Evolutionary conservation across 2,329 filamentous ascomycete species (phyloP), one percentile per base, ranked within the genome.

Genomic region (Cytospora paraplurivora): DNA sequence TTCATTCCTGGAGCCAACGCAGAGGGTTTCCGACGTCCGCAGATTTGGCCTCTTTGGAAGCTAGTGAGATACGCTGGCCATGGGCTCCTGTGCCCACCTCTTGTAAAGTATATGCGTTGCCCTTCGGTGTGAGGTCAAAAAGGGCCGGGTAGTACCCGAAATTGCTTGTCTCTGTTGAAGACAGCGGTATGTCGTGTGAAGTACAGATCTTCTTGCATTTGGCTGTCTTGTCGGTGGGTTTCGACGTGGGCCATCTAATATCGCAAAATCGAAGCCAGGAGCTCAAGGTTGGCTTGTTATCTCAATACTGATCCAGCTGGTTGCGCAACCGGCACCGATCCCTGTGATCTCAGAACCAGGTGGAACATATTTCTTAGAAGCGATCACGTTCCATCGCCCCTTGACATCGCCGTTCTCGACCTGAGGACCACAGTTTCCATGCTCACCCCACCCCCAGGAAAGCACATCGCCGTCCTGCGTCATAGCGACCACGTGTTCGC

Each of bases 391-490:
- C 81, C 84, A 91, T 65, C 81, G 81, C 11, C 84, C 88, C 67
- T 88, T 89, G 53, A 93, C 87, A 75, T 91, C 85, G 56, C 86
- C 87, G 66, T 83, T 78, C 19, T 82, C 78, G 66, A 87, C 85
- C 13, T 83, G 79, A 41, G 86, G 85, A 3, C 95, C 95, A 74
- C 95, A 99, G 74, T 99, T 99, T 1, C 95, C 95, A 77, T 99
- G 95, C 76, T 98, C 94, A 1, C 93, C 93, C 95, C 95, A 99
- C 21, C 95, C 95, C 92, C 94, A 98, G 1, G 91, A 85, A 56
- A 96, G 77, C 1, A 97, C 86, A 57, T 88, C 84, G 1, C 86
- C 86, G 21, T 83, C 79, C 11, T 77, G 77, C 0, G 90, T 87
- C 33, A 94, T 76, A 10, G 87, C 91, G 67, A 98, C 76, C n/a